Percentiles rank a stretch among this genome's conserved stretches.
These are phyloP conservation scores for Fusarium torreyae DNA, from an alignment of 2,329 filamentous ascomycete species.

Conservation along the genomic window DNA sequence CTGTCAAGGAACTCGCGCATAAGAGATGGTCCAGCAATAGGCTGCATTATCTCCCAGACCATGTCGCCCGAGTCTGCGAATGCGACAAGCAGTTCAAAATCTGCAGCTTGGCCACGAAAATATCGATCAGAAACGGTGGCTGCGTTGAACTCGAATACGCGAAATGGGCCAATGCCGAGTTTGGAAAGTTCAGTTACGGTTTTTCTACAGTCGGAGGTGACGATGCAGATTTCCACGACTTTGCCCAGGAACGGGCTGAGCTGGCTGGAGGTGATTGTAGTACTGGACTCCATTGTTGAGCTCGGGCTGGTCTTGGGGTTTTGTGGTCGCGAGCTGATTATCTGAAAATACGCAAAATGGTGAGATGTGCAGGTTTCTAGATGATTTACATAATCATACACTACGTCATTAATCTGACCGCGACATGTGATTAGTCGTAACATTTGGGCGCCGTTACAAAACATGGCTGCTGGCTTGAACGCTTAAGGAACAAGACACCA, in stretches of 20 bases:
- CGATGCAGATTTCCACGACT: constrained; percentile 7
- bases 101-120: background rate
- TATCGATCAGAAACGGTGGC: background rate
- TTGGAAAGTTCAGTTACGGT: background rate
- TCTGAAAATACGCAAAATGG: too few species aligned
- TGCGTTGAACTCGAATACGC: background rate
- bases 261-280: background rate
- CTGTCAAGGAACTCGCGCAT: constrained; percentile 4
- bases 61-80: background rate
- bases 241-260: background rate
- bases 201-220: background rate
- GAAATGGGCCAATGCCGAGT: background rate
- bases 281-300: background rate
- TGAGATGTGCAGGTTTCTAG: too few species aligned
- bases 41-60: constrained; percentile 14
- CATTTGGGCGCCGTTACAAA: too few species aligned
- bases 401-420: too few species aligned
- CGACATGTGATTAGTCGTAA: too few species aligned
- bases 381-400: too few species aligned
- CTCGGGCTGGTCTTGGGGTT: too few species aligned
- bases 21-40: background rate
- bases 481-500: too few species aligned
- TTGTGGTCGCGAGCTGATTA: too few species aligned
- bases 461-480: too few species aligned
- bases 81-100: background rate